Evolutionary conservation across 768 basidiomycete genomes (phyloP), one percentile per base, ranked within the genome.

Genomic region (Russula sp.): DNA sequence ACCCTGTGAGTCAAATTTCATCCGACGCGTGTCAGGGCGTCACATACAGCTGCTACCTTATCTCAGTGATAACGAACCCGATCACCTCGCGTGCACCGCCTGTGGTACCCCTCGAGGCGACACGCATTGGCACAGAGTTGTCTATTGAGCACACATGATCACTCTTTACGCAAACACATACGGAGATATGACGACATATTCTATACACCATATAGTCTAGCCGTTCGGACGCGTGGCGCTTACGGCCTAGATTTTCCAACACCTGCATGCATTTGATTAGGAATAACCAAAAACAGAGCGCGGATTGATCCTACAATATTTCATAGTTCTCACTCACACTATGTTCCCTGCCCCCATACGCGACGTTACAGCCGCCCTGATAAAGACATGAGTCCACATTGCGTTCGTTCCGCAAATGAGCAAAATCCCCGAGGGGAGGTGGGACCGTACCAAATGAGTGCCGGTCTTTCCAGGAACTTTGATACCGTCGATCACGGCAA

Each of bases 401-500:
- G 18, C 32, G 11, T 40, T 67, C 32, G 11, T 40, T 67, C 70
- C 11, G 74, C 71, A 13, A 48, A 48, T 48, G 22, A 11, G 11
- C 3, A 48, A 48, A 48, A 48, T 27, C 47, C 22, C 47, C 47
- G 47, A 10, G 47, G 4, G 6, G 47, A 22, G 47, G 47, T 48
- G 22, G 22, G 47, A 48, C 6, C 47, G 22, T 62, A 88, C 88
- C 35, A 91, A 74, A 73, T 91, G 89, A 63, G 80, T 77, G 1
- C 82, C 85, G 0, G 84, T 81, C 75, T 91, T 91, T 2, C 89
- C 89, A 5, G 88, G 89, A n/a, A 91, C 84, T 42, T 68, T 75
- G 13, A 84, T 70, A 0, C 81, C 82, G 39, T 79, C 71, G 52
- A 89, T 74, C 1, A 62, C 63, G 3, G 78, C 85, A 32, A 85